Evolutionary conservation across 192 early-diverging fungal species (phyloP), one percentile per base, ranked within the genome.

Genomic region (Tieghemiomyces parasiticus): DNA sequence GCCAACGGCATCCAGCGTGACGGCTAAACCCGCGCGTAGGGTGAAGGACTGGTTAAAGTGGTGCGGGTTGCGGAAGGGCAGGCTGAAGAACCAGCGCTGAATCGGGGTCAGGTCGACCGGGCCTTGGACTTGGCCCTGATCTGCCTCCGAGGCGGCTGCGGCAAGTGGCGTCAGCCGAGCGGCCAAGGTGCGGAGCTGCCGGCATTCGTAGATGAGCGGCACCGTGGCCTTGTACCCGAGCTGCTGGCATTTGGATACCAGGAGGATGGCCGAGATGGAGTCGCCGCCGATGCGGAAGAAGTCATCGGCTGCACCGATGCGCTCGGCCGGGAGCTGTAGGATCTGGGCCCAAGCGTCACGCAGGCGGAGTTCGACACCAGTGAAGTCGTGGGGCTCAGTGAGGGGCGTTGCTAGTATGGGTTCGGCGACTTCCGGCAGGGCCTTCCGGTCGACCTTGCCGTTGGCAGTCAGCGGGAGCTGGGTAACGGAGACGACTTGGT

Each of bases 201-300:
- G 38, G 38, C 16, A 42, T 16, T 42, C 8, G 38, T 42, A 42
- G 16, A 42, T 42, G 8, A 42, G 38, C 16, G 38, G 38, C 38
- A 42, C 38, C n/a, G 66, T 24, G 35, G 59, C 13, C 48, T 46
- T 12, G 31, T 48, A 33, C 19, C 66, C 66, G 9, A 29, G 22
- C 13, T 28, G 3, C 35, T 60, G 35, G 24, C 3, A 6, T 22
- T 25, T 44, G 28, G 30, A 22, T 9, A 59, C 47, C 1, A 71
- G 6, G 3, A 24, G 30, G 38, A 67, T 67, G 3, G 59, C 38
- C 20, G 30, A 32, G 24, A 72, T 52, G 33, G 65, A 68, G 48
- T 73, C 71, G 16, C 68, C 68, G 1, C 69, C 71, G 6, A 72
- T 34, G 20, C 60, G 50, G 49, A 71, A 73, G 55, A 73, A 73